Conservation (phyloP, 352 stramenopile species). For the Phytophthora melonis region DNA sequence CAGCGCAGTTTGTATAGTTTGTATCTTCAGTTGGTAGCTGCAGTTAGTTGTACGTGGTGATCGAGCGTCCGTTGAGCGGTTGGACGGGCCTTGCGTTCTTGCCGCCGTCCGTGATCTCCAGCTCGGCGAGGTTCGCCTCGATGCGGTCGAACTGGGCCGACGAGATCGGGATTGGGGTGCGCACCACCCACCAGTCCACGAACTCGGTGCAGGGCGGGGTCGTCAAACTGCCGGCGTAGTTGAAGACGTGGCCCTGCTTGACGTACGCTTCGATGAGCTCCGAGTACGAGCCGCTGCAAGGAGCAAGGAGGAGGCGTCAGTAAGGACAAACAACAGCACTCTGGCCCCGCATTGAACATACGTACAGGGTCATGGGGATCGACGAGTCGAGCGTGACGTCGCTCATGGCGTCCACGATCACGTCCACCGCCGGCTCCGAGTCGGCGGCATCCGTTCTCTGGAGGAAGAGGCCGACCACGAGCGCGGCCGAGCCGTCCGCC, state of each 20-base stretch:
- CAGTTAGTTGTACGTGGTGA: conserved; percentile 40
- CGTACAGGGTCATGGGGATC: conserved; percentile 46
- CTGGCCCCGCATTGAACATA: background rate
- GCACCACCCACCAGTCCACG: conserved; percentile 49
- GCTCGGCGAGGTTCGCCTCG: conserved; percentile 25
- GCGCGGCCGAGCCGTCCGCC: conserved; percentile 32
- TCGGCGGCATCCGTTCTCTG: conserved; percentile 18
- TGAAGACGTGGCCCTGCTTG: conserved; percentile 48
- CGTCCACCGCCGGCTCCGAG: conserved; percentile 16
- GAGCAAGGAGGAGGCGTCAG: background rate
- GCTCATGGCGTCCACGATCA: conserved; percentile 51
- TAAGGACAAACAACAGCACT: background rate
- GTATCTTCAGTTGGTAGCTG: background rate
- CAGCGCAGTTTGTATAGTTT: background rate
- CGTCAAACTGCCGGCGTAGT: conserved; percentile 49
- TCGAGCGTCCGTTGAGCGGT: conserved; percentile 33
- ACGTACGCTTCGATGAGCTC: conserved; percentile 50
- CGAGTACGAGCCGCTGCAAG: conserved; percentile 54
- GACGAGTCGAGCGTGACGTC: conserved; percentile 15
- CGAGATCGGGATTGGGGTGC: conserved; percentile 34
- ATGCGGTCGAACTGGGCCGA: conserved; percentile 38
- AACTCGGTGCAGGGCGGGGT: conserved; percentile 45
- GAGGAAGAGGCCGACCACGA: conserved; percentile 46
- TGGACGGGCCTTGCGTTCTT: conserved; percentile 41
- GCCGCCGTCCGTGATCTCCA: conserved; percentile 32